Evolutionary conservation across 768 basidiomycete genomes (phyloP), one percentile per base, ranked within the genome.

Genomic region (Lepiota brunneoincarnata): DNA sequence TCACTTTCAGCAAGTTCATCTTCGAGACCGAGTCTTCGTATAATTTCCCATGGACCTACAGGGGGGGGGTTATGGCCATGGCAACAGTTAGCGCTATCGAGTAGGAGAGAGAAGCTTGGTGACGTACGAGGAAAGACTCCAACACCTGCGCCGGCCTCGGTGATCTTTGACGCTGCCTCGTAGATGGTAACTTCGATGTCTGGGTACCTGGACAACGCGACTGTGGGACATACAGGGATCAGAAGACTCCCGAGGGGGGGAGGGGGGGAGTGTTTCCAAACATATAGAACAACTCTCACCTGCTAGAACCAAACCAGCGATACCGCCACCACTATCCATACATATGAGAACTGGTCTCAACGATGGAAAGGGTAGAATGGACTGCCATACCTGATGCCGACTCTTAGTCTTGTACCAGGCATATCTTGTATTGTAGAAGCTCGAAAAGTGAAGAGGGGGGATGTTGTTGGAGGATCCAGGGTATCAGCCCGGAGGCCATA

Each of bases 71-170:
- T 26, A 14, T 14, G 36, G n/a, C 39, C 53, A 48, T 54, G 24
- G 39, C 53, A 51, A 47, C 49, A 52, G 39, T 49, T 51, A 54
- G 51, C 36, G 20, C 20, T 41, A 41, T 39, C 21, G 52, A 54
- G 17, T 44, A 49, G 47, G 15, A 41, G 21, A 23, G 3, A 35
- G 35, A 36, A 23, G 24, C 28, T 28, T 4, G 38, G 12, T n/a
- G 36, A 66, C 69, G 59, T 64, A 71, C 82, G 76, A 21, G 73
- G 72, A 59, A 74, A 83, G 7, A 84, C 61, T 3, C 79, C 80
- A 49, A 86, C 73, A n/a, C 84, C 84, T 15, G 82, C 83, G n/a
- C 84, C 84, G 21, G 83, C 38, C 64, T 84, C 83, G 21, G 73
- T 66, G 39, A 84, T 73, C 49, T 75, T 65, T 37, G 63, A 60